A percentile compares a stretch with the other conserved stretches of the same genome.
phyloP scores from a whole-genome alignment of 306 rosid species.

The Sphenostylis stenocarpa region DNA sequence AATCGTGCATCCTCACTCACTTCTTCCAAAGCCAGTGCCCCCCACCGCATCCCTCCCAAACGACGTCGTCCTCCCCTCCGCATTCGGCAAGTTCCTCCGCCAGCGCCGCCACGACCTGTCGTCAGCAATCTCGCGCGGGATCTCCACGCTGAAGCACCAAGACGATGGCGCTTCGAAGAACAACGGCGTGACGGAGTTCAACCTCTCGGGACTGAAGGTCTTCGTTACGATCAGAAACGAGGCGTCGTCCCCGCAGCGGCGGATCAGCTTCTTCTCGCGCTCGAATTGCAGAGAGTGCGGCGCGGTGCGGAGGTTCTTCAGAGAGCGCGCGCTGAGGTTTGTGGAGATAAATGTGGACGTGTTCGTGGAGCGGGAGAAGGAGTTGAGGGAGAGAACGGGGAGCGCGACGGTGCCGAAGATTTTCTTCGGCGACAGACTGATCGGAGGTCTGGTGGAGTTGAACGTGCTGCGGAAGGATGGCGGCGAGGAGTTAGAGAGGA shows the following conservation, averaged over 20 bases:
- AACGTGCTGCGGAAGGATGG: slow-evolving; percentile 74
- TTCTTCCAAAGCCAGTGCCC: slow-evolving; percentile 80
- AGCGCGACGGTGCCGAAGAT: slow-evolving; percentile 69
- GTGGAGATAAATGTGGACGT: slow-evolving; percentile 92
- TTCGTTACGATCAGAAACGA: slow-evolving; percentile 42
- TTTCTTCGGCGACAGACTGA: slow-evolving; percentile 75
- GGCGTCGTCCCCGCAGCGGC: slow-evolving; percentile 33
- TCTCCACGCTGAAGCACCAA: slow-evolving; percentile 48
- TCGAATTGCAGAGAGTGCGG: slow-evolving; percentile 84
- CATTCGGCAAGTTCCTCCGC: slow-evolving; percentile 55
- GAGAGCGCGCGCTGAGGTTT: slow-evolving; percentile 57
- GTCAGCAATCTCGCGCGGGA: slow-evolving; percentile 50
- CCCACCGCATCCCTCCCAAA: slow-evolving; percentile 27
- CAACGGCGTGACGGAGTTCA: slow-evolving; percentile 52
- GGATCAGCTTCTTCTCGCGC: slow-evolving; percentile 77
- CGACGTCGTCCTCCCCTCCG: slow-evolving; percentile 23
- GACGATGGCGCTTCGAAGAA: neutral
- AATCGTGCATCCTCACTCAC: slow-evolving; percentile 57
- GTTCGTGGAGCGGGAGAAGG: slow-evolving; percentile 58
- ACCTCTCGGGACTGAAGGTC: slow-evolving; percentile 71
- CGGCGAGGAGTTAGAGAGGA: slow-evolving; percentile 51
- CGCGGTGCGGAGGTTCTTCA: slow-evolving; percentile 66
- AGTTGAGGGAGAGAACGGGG: slow-evolving; percentile 64
- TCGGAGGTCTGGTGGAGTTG: slow-evolving; percentile 84
- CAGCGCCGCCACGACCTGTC: slow-evolving; percentile 58